Evolutionary conservation across 768 basidiomycete genomes (phyloP).

Genomic region (Peribolospora baueri): DNA sequence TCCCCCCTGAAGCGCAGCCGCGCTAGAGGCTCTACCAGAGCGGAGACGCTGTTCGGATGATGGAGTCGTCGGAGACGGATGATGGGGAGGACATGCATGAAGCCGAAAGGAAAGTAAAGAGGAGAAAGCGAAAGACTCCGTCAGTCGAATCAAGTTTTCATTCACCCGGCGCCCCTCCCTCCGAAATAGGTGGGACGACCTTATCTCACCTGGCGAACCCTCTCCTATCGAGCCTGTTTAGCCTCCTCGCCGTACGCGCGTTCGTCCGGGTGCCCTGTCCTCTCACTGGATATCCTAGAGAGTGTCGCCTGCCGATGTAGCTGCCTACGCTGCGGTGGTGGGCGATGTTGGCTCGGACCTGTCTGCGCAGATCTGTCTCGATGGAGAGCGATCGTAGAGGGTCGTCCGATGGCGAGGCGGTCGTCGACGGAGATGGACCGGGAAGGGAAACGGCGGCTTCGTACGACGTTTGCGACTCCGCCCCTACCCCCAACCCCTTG

Average conservation of each 20-base stretch:
- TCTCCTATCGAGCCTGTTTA: conserved; percentile 59
- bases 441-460: conserved; percentile 6
- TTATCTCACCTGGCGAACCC: conserved; percentile 12
- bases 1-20: too few relatives aligned
- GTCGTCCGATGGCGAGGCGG: conserved; percentile 26
- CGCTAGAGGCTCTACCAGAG: too few relatives aligned
- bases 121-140: too few relatives aligned
- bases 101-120: too few relatives aligned
- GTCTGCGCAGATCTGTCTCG: conserved; percentile 60
- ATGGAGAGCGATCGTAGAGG: conserved; percentile 50
- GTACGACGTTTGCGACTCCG: too few relatives aligned
- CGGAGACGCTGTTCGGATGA: too few relatives aligned
- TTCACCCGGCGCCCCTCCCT: too few relatives aligned
- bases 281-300: conserved; percentile 75
- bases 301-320: conserved; percentile 77
- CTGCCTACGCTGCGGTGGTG: conserved; percentile 85
- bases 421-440: conserved; percentile 22
- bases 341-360: conserved; percentile 69
- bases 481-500: too few relatives aligned
- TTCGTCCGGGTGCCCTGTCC: conserved; percentile 84
- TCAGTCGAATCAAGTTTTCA: too few relatives aligned
- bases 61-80: too few relatives aligned
- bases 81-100: too few relatives aligned
- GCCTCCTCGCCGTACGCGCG: conserved; percentile 65
- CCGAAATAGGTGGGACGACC: too few relatives aligned